Percentiles rank a stretch among this genome's conserved stretches.
phyloP scores from a whole-genome alignment of 257 asterid species.

The Cordia subcordata region DNA sequence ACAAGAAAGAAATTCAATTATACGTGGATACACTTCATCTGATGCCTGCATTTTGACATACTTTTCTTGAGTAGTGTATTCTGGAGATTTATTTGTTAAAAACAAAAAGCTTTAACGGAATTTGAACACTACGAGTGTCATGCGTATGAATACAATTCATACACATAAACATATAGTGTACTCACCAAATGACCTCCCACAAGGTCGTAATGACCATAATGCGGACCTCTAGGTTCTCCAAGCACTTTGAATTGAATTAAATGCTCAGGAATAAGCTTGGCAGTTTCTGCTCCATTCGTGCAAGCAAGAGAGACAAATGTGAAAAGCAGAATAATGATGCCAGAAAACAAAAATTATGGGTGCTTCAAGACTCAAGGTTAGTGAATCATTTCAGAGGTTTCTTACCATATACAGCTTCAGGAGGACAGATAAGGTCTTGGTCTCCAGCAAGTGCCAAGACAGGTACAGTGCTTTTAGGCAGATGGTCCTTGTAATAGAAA shows the following conservation, averaged over 20 bases:
- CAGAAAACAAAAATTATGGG: neutral
- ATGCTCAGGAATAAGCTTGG: conserved; percentile 16
- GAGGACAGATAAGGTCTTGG: conserved; percentile 18
- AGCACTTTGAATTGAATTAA: conserved; percentile 15
- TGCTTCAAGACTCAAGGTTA: neutral
- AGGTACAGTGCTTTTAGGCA: conserved; percentile 18
- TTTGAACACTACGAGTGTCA: neutral
- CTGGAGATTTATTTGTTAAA: neutral
- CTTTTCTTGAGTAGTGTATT: neutral
- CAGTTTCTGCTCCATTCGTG: conserved; percentile 13
- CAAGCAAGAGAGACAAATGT: neutral
- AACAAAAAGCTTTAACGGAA: neutral
- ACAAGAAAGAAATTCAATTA: conserved; percentile 15
- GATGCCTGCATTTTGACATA: conserved; percentile 19
- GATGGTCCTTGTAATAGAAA: conserved; percentile 15
- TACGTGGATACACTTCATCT: conserved; percentile 13
- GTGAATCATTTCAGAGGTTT: neutral
- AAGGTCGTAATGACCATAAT: conserved; percentile 21
- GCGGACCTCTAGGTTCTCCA: conserved; percentile 24
- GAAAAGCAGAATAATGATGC: neutral
- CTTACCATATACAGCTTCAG: conserved; percentile 21
- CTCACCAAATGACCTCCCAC: conserved; percentile 15
- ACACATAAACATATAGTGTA: neutral
- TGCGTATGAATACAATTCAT: neutral
- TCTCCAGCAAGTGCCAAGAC: conserved; percentile 21